These are phyloP conservation scores for Yarrowia sp. DNA, from an alignment of 805 yeast genomes.

Conservation along the genomic window DNA sequence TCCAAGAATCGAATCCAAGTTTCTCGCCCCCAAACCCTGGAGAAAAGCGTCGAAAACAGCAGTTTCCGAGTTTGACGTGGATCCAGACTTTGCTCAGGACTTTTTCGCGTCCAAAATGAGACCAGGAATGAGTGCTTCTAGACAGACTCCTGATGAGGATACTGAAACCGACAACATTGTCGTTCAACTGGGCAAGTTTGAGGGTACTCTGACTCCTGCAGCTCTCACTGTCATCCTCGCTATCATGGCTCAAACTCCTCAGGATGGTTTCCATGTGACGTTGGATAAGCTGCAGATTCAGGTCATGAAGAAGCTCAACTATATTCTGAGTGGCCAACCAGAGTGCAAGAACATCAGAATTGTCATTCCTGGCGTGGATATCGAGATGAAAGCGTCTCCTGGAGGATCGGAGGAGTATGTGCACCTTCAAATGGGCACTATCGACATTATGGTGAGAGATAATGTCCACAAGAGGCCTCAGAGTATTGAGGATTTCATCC, in stretches of 20 bases:
- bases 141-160: constrained; percentile 39
- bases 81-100: constrained; percentile 17
- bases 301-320: constrained; percentile 45
- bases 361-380: constrained; percentile 46
- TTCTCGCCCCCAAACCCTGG: constrained; percentile 20
- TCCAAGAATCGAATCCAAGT: background rate
- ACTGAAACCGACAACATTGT: constrained; percentile 56
- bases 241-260: constrained; percentile 41
- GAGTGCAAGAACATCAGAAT: constrained; percentile 48
- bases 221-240: constrained; percentile 44
- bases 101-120: constrained; percentile 20
- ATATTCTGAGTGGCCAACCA: constrained; percentile 39
- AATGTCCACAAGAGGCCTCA: constrained; percentile 23
- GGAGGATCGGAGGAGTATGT: constrained; percentile 29
- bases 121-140: constrained; percentile 1
- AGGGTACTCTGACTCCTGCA: constrained; percentile 48
- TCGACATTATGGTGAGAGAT: constrained; percentile 30
- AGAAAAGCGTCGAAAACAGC: constrained; percentile 12
- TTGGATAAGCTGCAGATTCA: constrained; percentile 67
- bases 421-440: constrained; percentile 28
- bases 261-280: constrained; percentile 47
- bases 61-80: background rate
- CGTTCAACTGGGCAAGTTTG: constrained; percentile 53
- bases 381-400: constrained; percentile 34
- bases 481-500: constrained; percentile 31